A percentile compares a stretch with the other conserved stretches of the same genome.
Evolutionary conservation across 31 red algal genomes (phyloP).

Genomic region (Porphyra umbilicalis): DNA sequence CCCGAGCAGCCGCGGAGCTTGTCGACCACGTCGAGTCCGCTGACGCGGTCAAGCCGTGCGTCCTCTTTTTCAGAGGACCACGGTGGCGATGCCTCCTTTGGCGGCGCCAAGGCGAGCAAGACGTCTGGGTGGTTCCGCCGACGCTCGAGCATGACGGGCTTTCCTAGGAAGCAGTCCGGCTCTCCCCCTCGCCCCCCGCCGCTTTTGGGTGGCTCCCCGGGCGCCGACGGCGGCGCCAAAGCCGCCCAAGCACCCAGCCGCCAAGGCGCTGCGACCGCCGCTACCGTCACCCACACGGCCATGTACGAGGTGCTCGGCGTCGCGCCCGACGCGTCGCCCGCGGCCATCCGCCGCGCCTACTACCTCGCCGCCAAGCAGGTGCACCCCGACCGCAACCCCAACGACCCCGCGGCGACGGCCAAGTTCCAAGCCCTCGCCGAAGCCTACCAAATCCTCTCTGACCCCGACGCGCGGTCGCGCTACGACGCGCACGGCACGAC

Average conservation of each 20-base stretch:
- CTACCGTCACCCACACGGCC: conserved; percentile 7
- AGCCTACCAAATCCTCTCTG: neutral
- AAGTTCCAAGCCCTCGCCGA: neutral
- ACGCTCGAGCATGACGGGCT: too few relatives aligned
- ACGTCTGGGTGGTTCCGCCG: too few relatives aligned
- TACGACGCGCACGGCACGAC: conserved; percentile 2
- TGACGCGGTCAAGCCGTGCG: neutral
- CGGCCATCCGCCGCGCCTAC: conserved; percentile 37
- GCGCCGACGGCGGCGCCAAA: too few relatives aligned
- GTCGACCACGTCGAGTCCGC: neutral
- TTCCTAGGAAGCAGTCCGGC: too few relatives aligned
- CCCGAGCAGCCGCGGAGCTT: neutral
- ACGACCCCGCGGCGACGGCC: neutral
- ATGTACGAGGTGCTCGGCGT: conserved; percentile 40
- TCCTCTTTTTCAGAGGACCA: neutral
- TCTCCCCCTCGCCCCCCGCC: too few relatives aligned
- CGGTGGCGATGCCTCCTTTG: too few relatives aligned
- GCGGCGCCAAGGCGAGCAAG: too few relatives aligned
- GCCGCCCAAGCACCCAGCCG: too few relatives aligned
- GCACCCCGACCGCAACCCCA: conserved; percentile 18
- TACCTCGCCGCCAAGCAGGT: conserved; percentile 23
- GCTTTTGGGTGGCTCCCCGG: too few relatives aligned
- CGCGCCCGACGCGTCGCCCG: conserved; percentile 9
- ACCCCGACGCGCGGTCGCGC: neutral
- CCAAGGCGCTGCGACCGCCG: conserved; percentile 8